These are phyloP conservation scores for Metarhizium humberi DNA, from an alignment of 2,329 filamentous ascomycete species.

Conservation along the genomic window DNA sequence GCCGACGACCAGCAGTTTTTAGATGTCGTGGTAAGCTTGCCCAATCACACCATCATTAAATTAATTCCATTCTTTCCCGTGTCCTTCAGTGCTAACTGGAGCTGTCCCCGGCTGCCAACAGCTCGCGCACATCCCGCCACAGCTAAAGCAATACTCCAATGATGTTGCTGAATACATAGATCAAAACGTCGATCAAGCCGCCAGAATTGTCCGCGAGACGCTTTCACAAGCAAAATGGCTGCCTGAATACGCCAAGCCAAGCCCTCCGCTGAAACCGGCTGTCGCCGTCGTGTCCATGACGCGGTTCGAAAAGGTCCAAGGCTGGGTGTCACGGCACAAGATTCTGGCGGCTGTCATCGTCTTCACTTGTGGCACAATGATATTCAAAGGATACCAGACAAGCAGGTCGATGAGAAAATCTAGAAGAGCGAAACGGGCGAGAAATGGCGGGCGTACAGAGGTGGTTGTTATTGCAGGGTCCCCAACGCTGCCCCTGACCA, in stretches of 20 bases:
- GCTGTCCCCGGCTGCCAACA: constrained; percentile 15
- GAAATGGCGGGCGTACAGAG: constrained; percentile 78
- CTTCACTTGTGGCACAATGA: constrained; percentile 58
- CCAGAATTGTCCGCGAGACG: constrained; percentile 59
- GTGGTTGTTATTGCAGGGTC: constrained; percentile 86
- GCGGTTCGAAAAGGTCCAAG: constrained; percentile 45
- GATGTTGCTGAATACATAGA: constrained; percentile 75
- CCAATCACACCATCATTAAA: background rate
- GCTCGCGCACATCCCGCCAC: constrained; percentile 46
- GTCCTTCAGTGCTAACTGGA: background rate
- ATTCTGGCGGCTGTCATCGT: constrained; percentile 63
- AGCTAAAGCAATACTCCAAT: constrained; percentile 61
- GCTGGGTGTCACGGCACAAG: constrained; percentile 67
- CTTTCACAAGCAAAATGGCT: constrained; percentile 63
- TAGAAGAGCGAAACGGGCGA: constrained; percentile 67
- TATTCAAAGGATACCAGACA: constrained; percentile 41
- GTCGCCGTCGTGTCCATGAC: constrained; percentile 24
- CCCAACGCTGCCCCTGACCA: constrained; percentile 72
- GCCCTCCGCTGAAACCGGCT: constrained; percentile 32
- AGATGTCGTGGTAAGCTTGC: constrained; percentile 52
- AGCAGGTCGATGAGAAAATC: constrained; percentile 53
- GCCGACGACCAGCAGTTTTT: constrained; percentile 71
- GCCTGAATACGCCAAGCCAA: constrained; percentile 56
- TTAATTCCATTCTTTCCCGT: background rate
- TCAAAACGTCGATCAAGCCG: constrained; percentile 67